Base-by-base conservation (phyloP, 768 basidiomycete genomes). In the Russula abietina region DNA sequence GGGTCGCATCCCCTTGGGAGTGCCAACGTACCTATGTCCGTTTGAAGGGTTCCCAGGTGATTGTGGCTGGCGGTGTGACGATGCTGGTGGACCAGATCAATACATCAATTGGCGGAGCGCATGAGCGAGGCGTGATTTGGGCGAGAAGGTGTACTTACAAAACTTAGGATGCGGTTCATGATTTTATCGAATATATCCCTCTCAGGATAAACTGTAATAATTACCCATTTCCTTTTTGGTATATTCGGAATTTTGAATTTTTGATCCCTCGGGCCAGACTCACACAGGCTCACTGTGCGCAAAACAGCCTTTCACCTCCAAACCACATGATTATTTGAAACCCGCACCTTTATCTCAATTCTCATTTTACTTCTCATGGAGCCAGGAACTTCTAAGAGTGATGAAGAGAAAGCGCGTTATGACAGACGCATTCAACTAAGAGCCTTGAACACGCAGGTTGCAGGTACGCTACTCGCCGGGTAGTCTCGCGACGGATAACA, bases 381-480 rank as follows among this genome's bases (percentile, higher is more conserved):
- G 41, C 26, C 19, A 45, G 54, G 24, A 19, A 56, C 32, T 38
- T 56, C 70, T 3, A 83, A 80, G 69, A 60, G 70, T 19, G 81
- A 83, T 50, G 83, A 83, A 57, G 82, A 83, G 70, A 75, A 72
- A 45, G 72, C 75, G 59, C 84, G 87, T 45, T 75, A 81, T 58
- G 75, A 70, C 60, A 86, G 83, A 68, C 83, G 89, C 65, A 72
- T 75, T 28, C 81, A 79, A 57, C 79, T 89, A 67, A 87, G 80
- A 71, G 75, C 80, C 36, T 75, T 80, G 53, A 90, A 90, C 71
- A 65, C 74, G 24, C 77, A 74, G n/a, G 75, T 77, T 56, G 73
- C 73, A 55, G 73, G 75, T 64, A 64, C 63, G 63, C 53, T 24
- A 45, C 63, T 45, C 12, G n/a, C n/a, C 75, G 77, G 79, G 83